Evolutionary conservation across 2,329 filamentous ascomycete species (phyloP).

Genomic region (Colletotrichum theobromicola): DNA sequence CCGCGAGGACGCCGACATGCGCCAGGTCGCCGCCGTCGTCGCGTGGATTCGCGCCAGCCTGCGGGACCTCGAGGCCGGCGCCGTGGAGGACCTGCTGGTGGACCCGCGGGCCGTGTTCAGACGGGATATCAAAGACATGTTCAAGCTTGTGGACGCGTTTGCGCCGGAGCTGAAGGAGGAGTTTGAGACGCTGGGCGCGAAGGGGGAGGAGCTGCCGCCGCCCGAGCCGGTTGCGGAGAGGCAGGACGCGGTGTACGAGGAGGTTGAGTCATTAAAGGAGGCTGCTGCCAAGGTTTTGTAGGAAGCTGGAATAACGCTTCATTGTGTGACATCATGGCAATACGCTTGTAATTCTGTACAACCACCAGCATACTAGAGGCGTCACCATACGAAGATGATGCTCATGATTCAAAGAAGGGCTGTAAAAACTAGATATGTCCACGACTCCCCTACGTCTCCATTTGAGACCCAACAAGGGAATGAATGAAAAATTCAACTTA

Average conservation of each 20-base stretch:
- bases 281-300: not conserved
- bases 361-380: conserved; percentile 9
- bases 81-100: conserved; percentile 47
- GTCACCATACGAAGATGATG: not conserved
- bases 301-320: not conserved
- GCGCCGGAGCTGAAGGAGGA: conserved; percentile 38
- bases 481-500: not conserved
- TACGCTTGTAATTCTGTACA: conserved; percentile 29
- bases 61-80: conserved; percentile 52
- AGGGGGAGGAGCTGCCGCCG: conserved; percentile 3
- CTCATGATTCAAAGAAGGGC: not conserved
- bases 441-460: not conserved
- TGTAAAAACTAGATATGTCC: not conserved
- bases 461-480: not conserved
- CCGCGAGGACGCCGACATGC: conserved; percentile 52
- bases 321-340: not conserved
- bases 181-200: conserved; percentile 37
- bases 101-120: conserved; percentile 48
- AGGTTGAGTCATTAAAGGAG: not conserved
- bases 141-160: conserved; percentile 39
- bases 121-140: conserved; percentile 42
- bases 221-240: conserved; percentile 22
- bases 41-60: conserved; percentile 59
- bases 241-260: conserved; percentile 16
- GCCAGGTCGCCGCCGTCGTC: conserved; percentile 58